Base-by-base conservation (phyloP, 2,329 filamentous ascomycete species). In the Xylaria sp. region DNA sequence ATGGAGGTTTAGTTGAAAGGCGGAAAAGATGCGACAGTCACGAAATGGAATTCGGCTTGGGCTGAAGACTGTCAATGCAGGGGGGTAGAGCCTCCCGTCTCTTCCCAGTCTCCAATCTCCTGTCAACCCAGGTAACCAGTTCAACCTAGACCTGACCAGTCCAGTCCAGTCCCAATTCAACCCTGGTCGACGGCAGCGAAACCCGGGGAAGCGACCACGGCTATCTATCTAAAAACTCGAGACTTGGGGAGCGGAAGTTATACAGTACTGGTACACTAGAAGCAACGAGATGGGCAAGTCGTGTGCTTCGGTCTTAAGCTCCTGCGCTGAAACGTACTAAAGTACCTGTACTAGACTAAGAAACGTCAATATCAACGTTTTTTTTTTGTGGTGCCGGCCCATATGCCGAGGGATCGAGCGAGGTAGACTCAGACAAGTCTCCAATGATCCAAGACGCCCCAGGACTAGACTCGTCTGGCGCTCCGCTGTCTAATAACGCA, bases 381-480 rank as follows among this genome's bases (percentile, higher is more conserved):
- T 64, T 65, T 60, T 64, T 68, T 60, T 63, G 59, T 68, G 65
- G 65, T 64, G 54, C 63, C 50, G 66, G 63, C 55, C 55, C 66
- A 66, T 69, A 51, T 64, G 66, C 69, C 69, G 69, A 69, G 57
- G 54, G 65, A 61, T 25, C 57, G 59, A 53, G 59, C 44, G 27
- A 60, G 55, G 55, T 65, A 57, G 66, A 58, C 61, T 61, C 50
- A 32, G 60, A 50, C 51, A 60, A 50, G 58, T 65, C 68, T 70
- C 68, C 65, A 65, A 63, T 53, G 59, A 29, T 54, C 61, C 65
- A 68, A 70, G 47, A 70, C 68, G 50, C 42, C 65, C 63, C 68
- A 63, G 59, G 68, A 58, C 68, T 65, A 63, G 58, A 63, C 40
- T 48, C 51, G 42, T 23, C 44, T 62, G 60, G 32, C 68, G 60